Evolutionary conservation across 1,284 basidiomycete genomes (phyloP).

Genomic region (Mycena sp.): DNA sequence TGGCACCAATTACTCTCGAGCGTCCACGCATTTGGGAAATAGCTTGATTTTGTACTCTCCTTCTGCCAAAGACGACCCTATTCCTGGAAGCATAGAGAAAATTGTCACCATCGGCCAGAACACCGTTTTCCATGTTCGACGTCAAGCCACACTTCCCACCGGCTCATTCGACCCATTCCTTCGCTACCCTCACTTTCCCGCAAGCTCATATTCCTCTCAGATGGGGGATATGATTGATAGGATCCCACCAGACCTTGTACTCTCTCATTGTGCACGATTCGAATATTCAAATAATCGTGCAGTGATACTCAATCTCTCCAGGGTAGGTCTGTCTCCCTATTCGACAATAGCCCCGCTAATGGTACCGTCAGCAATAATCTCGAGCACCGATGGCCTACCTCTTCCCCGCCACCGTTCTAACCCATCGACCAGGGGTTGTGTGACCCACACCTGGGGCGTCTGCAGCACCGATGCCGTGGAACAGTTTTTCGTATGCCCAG

Average conservation of each 20-base stretch:
- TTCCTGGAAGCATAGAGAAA: conserved; percentile 36
- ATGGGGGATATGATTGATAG: conserved; percentile 23
- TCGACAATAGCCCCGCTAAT: not conserved
- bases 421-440: too few relatives aligned
- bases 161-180: conserved; percentile 32
- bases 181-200: conserved; percentile 34
- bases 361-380: not conserved
- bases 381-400: too few relatives aligned
- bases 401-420: too few relatives aligned
- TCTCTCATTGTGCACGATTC: conserved; percentile 32
- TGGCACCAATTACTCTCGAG: conserved; percentile 31
- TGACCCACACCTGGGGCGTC: too few relatives aligned
- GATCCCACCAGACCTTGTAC: conserved; percentile 5
- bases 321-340: conserved; percentile 8
- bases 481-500: too few relatives aligned
- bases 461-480: too few relatives aligned
- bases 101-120: conserved; percentile 14
- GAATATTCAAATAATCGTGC: conserved; percentile 22
- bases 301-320: conserved; percentile 30
- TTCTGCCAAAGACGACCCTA: not conserved
- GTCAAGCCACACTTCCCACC: conserved; percentile 28
- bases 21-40: conserved; percentile 39
- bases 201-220: conserved; percentile 30
- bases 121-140: conserved; percentile 25
- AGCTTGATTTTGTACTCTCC: conserved; percentile 34